phyloP scores from a whole-genome alignment of 768 basidiomycete species.

The Leccinum boreale region DNA sequence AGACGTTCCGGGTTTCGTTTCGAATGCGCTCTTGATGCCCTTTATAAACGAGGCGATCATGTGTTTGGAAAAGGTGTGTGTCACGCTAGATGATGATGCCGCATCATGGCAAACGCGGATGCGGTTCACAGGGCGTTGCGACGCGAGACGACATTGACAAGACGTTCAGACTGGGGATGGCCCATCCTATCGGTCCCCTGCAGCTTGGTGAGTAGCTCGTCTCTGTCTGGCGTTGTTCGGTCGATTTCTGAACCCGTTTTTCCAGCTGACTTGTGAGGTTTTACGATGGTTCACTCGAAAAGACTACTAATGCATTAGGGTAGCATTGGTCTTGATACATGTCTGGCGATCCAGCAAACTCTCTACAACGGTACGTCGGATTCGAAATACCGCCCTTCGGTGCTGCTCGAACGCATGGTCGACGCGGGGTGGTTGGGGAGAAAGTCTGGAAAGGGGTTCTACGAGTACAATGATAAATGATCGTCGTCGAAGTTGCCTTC shows the following conservation, averaged over 20 bases:
- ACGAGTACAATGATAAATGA: slow-evolving; percentile 60
- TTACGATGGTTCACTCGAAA: not conserved
- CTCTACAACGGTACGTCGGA: slow-evolving; percentile 87
- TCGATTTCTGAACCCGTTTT: slow-evolving; percentile 2
- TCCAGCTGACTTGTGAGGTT: slow-evolving; percentile 32
- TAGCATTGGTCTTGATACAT: slow-evolving; percentile 97
- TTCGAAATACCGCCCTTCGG: slow-evolving; percentile 90
- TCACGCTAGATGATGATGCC: not conserved
- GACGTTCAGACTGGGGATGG: slow-evolving; percentile 91
- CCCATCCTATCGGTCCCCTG: slow-evolving; percentile 91
- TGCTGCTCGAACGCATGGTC: slow-evolving; percentile 92
- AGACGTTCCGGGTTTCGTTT: slow-evolving; percentile 95
- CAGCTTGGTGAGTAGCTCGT: slow-evolving; percentile 60
- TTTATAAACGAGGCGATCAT: slow-evolving; percentile 98
- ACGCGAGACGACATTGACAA: slow-evolving; percentile 94
- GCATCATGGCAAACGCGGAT: not conserved
- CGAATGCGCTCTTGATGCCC: slow-evolving; percentile 93
- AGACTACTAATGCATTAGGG: not conserved
- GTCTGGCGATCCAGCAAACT: slow-evolving; percentile 88
- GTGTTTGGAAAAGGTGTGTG: slow-evolving; percentile 77
- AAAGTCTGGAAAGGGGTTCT: slow-evolving; percentile 94
- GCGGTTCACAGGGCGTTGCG: slow-evolving; percentile 65
- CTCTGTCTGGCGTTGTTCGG: not conserved
- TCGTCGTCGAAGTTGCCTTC: not conserved
- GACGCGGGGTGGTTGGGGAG: slow-evolving; percentile 92